Base-by-base conservation (phyloP, 805 yeast species). In the Starmerella bombi region DNA sequence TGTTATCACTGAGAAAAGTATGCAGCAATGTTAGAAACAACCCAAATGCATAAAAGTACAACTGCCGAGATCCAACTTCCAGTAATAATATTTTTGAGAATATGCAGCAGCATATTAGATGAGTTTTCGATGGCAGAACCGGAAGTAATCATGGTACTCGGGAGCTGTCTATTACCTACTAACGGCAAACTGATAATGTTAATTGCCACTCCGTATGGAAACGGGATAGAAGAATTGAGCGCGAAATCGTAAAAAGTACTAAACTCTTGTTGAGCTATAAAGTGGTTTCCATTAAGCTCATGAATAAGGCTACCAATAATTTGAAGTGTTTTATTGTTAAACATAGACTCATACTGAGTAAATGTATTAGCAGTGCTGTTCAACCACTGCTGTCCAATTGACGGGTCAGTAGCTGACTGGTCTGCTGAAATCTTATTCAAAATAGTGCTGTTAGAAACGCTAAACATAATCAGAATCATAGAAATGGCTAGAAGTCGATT, bases 401-500 rank as follows among this genome's bases (percentile, higher is more conserved):
- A 6, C 5, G n/a, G 15, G 6, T 17, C 5, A 12, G n/a, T 7
- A 20, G n/a, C 16, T 10, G 12, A n/a, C 10, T 20, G 14, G 9
- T 14, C 20, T 20, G 16, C 9, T 5, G 16, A 6, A n/a, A 6
- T 22, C 9, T 20, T 22, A 18, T 20, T 21, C 8, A 34, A 15
- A 14, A 39, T 14, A 12, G 38, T 34, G 10, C 38, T 34, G 18
- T 39, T 39, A 4, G 42, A 36, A 14, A 39, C 9, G 9, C 38
- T 28, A 9, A 30, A 34, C 4, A 34, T 7, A 3, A 16, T 25
- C 4, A 39, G 32, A 12, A 30, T 20, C 3, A 39, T 1, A 2
- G 34, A 21, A 5, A 34, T 14, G 3, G 20, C 14, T 3, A 39
- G 20, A 1, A 39, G 25, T 12, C 38, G 21, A 18, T 14, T 39